Conservation (phyloP, 2,329 filamentous ascomycete species). For the Alternaria sp. region DNA sequence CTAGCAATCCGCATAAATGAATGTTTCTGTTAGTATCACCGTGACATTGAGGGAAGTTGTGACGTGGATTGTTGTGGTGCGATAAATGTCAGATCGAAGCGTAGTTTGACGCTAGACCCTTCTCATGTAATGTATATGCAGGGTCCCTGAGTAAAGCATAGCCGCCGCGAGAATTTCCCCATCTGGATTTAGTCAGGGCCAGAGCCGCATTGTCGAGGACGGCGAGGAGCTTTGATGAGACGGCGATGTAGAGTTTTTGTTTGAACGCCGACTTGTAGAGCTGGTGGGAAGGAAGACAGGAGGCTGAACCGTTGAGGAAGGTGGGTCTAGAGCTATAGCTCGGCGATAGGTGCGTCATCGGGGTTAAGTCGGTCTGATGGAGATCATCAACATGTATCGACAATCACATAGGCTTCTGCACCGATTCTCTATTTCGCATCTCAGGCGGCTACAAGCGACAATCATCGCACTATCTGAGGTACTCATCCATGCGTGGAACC, state of each 20-base stretch:
- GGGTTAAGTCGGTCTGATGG: neutral
- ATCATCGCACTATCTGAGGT: too few relatives aligned
- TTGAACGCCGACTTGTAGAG: neutral
- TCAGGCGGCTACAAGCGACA: too few relatives aligned
- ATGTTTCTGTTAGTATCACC: constrained; percentile 7
- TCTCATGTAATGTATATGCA: constrained; percentile 28
- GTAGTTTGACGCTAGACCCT: constrained; percentile 27
- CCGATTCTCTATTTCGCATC: too few relatives aligned
- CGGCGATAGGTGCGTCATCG: constrained; percentile 3
- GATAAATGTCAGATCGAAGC: constrained; percentile 11
- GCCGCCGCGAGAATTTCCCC: neutral
- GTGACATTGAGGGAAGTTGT: constrained; percentile 2
- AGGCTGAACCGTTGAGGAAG: neutral
- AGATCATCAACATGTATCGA: too few relatives aligned
- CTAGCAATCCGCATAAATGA: constrained; percentile 20
- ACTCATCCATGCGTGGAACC: too few relatives aligned
- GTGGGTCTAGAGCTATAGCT: neutral
- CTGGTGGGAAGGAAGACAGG: neutral
- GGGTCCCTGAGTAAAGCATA: constrained; percentile 5
- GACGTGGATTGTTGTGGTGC: constrained; percentile 8
- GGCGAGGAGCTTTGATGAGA: neutral
- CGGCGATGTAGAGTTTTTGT: neutral
- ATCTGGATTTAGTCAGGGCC: neutral
- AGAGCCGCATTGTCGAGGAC: neutral
- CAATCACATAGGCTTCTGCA: too few relatives aligned